Conservation (phyloP, 495 filamentous ascomycete species). For the Trichocladium antarcticum region DNA sequence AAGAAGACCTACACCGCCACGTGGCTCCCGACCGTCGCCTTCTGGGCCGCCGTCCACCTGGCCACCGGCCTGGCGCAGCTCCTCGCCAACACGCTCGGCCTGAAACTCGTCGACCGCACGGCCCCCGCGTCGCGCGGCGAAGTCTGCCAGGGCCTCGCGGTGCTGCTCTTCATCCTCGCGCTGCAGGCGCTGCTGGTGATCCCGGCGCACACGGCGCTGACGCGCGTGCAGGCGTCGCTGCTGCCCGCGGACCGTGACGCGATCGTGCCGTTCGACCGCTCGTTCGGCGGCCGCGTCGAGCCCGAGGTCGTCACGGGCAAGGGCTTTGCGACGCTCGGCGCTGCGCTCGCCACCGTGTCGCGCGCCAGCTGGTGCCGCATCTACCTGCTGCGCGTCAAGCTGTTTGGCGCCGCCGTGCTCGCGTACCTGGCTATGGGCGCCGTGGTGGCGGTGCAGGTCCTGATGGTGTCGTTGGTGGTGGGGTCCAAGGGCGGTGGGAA, state of each 20-base stretch:
- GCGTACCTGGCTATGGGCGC: slow-evolving; percentile 38
- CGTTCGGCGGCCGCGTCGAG: slow-evolving; percentile 38
- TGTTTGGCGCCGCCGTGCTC: slow-evolving; percentile 32
- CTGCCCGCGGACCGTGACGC: slow-evolving; percentile 39
- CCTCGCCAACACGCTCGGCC: slow-evolving; percentile 21
- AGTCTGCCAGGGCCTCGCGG: too few species aligned
- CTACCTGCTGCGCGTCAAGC: slow-evolving; percentile 57
- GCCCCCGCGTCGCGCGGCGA: too few species aligned
- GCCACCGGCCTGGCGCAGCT: slow-evolving; percentile 17
- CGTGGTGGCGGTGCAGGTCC: slow-evolving; percentile 26
- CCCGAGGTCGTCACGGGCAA: slow-evolving; percentile 56
- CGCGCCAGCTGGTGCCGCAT: slow-evolving; percentile 53
- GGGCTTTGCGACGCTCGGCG: slow-evolving; percentile 53
- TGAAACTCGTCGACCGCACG: slow-evolving; percentile 12
- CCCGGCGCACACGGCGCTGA: slow-evolving; percentile 34
- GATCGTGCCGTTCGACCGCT: slow-evolving; percentile 43
- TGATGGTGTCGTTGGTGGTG: too few species aligned
- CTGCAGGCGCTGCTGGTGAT: slow-evolving; percentile 29
- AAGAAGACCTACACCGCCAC: slow-evolving; percentile 35
- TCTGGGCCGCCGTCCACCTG: slow-evolving; percentile 25
- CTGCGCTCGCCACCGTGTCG: slow-evolving; percentile 63
- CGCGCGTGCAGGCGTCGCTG: slow-evolving; percentile 41
- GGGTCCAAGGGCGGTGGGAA: too few species aligned
- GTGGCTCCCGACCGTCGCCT: slow-evolving; percentile 28
- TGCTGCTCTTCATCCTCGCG: slow-evolving; percentile 1